phyloP scores from a whole-genome alignment of 2,329 filamentous ascomycete species.

The Fusarium siculi region DNA sequence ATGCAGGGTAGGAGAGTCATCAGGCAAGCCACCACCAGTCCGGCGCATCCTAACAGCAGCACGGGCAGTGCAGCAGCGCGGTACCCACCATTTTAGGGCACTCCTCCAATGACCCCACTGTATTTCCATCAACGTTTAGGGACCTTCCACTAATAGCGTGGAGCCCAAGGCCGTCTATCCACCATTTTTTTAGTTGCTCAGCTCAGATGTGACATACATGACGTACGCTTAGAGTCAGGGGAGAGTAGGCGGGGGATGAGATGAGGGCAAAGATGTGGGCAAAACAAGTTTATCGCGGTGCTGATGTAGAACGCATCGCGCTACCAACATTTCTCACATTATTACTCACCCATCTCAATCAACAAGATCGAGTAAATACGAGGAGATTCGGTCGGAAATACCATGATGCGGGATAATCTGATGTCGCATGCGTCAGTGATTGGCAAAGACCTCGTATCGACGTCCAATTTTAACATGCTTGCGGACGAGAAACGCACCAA shows the following conservation, averaged over 20 bases:
- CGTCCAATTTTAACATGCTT: background rate
- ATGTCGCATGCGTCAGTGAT: background rate
- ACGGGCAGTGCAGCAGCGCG: background rate
- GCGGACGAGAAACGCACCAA: background rate
- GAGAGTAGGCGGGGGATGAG: background rate
- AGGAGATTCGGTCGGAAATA: background rate
- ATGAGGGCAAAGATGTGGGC: no score
- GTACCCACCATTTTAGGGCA: background rate
- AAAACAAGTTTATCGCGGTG: background rate
- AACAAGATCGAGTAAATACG: background rate
- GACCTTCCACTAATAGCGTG: background rate
- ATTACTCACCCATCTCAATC: background rate
- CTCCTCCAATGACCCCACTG: background rate
- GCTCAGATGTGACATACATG: background rate
- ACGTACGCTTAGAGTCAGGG: background rate
- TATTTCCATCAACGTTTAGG: background rate
- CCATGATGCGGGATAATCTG: background rate
- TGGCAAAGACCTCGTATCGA: constrained; percentile 1
- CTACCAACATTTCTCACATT: background rate
- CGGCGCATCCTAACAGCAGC: background rate
- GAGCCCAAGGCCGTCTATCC: background rate
- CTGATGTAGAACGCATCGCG: background rate
- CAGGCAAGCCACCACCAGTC: background rate
- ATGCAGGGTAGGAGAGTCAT: background rate
- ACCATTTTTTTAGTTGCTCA: background rate